phyloP scores from a whole-genome alignment of 2,329 filamentous ascomycete species.

The Colletotrichum limetticola region DNA sequence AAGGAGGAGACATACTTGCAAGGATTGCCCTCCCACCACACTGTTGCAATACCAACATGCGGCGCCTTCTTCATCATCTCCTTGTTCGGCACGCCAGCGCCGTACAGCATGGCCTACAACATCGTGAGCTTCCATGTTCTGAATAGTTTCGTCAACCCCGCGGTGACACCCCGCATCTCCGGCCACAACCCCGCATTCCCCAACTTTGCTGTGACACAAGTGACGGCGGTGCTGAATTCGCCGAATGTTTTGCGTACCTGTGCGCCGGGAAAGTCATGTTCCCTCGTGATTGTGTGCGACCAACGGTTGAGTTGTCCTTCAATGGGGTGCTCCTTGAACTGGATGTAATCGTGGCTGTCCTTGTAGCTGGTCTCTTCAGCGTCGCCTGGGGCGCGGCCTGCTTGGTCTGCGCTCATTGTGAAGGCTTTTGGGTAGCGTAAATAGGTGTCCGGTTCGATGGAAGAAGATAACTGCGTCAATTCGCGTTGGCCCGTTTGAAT shows the following conservation, averaged over 20 bases:
- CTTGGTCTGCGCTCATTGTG: constrained; percentile 21
- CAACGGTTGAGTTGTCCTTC: constrained; percentile 80
- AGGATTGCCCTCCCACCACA: constrained; percentile 98
- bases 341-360: constrained; percentile 62
- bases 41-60: constrained; percentile 89
- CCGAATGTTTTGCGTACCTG: constrained; percentile 66
- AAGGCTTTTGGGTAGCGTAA: neutral
- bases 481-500: neutral
- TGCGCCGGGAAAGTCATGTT: constrained; percentile 91
- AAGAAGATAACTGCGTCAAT: neutral
- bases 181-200: constrained; percentile 24
- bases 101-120: constrained; percentile 89
- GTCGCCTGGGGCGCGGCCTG: constrained; percentile 14
- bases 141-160: constrained; percentile 8
- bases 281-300: constrained; percentile 83
- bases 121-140: constrained; percentile 6
- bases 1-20: constrained; percentile 75
- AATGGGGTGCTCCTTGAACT: constrained; percentile 62
- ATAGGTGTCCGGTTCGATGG: neutral
- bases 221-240: neutral
- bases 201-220: constrained; percentile 13
- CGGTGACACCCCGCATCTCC: constrained; percentile 18
- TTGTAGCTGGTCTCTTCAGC: constrained; percentile 47
- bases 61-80: constrained; percentile 90
- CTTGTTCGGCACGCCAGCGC: constrained; percentile 84